Evolutionary conservation across 306 rosid species (phyloP).

Genomic region (Medicago lupulina): DNA sequence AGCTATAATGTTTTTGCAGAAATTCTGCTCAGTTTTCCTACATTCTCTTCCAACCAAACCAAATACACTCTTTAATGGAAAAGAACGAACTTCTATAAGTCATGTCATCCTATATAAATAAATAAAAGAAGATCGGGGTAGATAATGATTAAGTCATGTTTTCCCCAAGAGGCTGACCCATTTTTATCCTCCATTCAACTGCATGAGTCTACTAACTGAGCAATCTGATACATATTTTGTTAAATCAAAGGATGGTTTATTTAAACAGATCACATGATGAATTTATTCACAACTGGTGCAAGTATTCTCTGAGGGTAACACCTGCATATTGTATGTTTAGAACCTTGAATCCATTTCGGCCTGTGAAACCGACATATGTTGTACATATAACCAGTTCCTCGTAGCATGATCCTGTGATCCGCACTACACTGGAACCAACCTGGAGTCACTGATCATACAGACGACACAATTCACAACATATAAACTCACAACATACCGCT

Average conservation of each 20-base stretch:
- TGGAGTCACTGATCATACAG: neutral
- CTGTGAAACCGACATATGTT: neutral
- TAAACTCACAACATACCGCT: neutral
- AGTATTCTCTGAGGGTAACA: neutral
- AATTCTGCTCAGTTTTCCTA: no score
- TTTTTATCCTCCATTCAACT: neutral
- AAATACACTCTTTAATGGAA: no score
- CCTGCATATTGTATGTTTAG: neutral
- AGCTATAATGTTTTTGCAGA: no score
- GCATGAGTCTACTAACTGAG: neutral
- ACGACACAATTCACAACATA: neutral
- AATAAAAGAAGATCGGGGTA: no score
- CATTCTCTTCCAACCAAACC: no score
- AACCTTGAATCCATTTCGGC: slow-evolving; percentile 5
- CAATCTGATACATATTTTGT: neutral
- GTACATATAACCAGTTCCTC: neutral
- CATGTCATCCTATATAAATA: no score
- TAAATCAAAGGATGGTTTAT: neutral
- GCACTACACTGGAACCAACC: neutral
- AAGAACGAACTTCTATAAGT: no score
- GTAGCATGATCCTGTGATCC: slow-evolving; percentile 3
- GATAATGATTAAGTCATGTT: no score
- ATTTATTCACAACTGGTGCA: neutral
- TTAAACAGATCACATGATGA: neutral
- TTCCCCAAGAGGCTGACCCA: no score